Percentiles rank a stretch among this genome's conserved stretches.
These are phyloP conservation scores for Evernia prunastri DNA, from an alignment of 495 filamentous ascomycete genomes.

Conservation along the genomic window DNA sequence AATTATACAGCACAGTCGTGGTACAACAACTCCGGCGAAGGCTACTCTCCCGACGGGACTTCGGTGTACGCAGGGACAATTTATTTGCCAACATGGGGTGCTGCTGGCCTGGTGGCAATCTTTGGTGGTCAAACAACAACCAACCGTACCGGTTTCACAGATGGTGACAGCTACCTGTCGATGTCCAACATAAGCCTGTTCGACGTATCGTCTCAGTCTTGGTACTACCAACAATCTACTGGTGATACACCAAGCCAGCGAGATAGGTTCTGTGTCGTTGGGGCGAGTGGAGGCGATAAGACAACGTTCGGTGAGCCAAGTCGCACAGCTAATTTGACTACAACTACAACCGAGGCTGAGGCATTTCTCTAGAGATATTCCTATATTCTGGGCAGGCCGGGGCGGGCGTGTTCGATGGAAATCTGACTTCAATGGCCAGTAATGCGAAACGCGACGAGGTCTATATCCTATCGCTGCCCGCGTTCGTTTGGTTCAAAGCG, in stretches of 20 bases:
- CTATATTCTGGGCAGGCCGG: neutral
- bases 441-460: neutral
- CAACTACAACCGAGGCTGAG: neutral
- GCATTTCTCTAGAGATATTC: neutral
- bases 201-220: neutral
- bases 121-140: neutral
- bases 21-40: conserved; percentile 7
- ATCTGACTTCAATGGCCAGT: neutral
- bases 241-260: conserved; percentile 4
- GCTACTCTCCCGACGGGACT: neutral
- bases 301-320: conserved; percentile 8
- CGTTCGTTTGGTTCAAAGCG: neutral
- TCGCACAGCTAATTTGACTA: neutral
- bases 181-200: neutral
- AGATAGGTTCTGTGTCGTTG: conserved; percentile 8
- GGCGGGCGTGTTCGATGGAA: neutral
- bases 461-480: neutral
- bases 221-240: neutral
- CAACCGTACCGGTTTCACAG: neutral
- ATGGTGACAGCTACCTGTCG: neutral
- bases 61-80: neutral
- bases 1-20: neutral
- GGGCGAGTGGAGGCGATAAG: conserved; percentile 7
- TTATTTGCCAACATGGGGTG: neutral
- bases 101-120: conserved; percentile 5